Percentiles rank a stretch among this genome's conserved stretches.
phyloP scores from a whole-genome alignment of 192 early-diverging fungal genomes.

The Mortierella claussenii region DNA sequence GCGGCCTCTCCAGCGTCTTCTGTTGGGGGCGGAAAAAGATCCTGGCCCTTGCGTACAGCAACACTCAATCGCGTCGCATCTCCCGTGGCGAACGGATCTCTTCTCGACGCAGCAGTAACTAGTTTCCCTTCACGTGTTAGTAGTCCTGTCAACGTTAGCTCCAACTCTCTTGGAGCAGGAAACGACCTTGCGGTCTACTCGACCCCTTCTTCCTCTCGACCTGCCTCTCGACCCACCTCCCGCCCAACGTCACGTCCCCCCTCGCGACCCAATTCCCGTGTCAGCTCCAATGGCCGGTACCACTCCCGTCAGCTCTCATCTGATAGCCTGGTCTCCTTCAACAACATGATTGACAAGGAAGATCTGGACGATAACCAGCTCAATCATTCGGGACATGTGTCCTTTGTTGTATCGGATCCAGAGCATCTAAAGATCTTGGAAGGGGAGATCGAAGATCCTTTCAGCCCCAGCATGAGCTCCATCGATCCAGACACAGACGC shows the following conservation, averaged over 20 bases:
- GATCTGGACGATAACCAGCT: conserved; percentile 24
- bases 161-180: conserved; percentile 16
- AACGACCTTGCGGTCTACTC: conserved; percentile 32
- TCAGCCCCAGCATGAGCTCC: conserved; percentile 50
- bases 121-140: conserved; percentile 32
- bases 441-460: conserved; percentile 51
- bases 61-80: conserved; percentile 33
- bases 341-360: conserved; percentile 44
- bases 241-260: conserved; percentile 37
- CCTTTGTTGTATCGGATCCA: conserved; percentile 47
- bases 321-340: conserved; percentile 45
- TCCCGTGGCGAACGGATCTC: conserved; percentile 15
- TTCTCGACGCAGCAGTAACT: conserved; percentile 14
- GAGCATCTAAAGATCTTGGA: conserved; percentile 42
- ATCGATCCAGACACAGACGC: conserved; percentile 43
- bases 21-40: not conserved
- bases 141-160: conserved; percentile 39
- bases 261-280: conserved; percentile 31
- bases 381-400: conserved; percentile 28
- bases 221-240: conserved; percentile 33
- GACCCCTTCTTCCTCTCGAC: conserved; percentile 44
- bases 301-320: conserved; percentile 45
- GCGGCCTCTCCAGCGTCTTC: conserved; percentile 22
- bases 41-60: conserved; percentile 2
- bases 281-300: conserved; percentile 37